Percentiles rank a stretch among this genome's conserved stretches.
Evolutionary conservation across 2,329 filamentous ascomycete species (phyloP).

Genomic region (Thelonectria rubi): DNA sequence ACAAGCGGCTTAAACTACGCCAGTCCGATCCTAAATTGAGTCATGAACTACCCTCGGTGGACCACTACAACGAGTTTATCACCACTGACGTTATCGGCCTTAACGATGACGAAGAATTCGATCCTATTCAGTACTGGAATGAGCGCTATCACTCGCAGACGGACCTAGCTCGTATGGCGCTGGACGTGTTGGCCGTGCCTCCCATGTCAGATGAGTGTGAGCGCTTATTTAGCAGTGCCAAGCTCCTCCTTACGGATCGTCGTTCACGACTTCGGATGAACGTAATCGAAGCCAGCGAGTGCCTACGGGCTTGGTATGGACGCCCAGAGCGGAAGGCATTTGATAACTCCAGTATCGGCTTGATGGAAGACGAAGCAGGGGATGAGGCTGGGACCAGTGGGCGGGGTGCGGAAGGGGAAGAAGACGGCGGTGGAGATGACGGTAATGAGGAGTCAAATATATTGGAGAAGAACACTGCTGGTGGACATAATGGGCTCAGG

Average conservation of each 20-base stretch:
- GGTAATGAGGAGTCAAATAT: background rate
- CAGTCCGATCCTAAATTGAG: background rate
- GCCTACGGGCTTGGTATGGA: constrained; percentile 3
- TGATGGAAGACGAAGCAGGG: constrained; percentile 1
- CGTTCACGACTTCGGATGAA: background rate
- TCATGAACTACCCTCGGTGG: background rate
- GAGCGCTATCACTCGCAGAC: constrained; percentile 2
- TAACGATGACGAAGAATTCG: constrained; percentile 3
- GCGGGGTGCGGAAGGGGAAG: background rate
- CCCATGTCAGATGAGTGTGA: background rate
- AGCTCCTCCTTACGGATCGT: constrained; percentile 3
- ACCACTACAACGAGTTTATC: constrained; percentile 5
- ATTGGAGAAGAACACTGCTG: background rate
- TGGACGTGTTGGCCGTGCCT: background rate
- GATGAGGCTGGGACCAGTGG: background rate
- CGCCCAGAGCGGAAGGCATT: constrained; percentile 4
- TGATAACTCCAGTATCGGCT: background rate
- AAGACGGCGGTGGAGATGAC: constrained; percentile 1
- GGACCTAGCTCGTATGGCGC: constrained; percentile 2
- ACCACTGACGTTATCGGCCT: constrained; percentile 2
- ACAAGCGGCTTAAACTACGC: constrained; percentile 1
- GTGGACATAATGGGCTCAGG: too few species aligned
- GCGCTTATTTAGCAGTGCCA: background rate
- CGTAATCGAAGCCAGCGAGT: constrained; percentile 3
- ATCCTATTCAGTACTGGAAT: constrained; percentile 4